Conservation (phyloP, 2,329 filamentous ascomycete genomes). For the Botrytis medusae region DNA sequence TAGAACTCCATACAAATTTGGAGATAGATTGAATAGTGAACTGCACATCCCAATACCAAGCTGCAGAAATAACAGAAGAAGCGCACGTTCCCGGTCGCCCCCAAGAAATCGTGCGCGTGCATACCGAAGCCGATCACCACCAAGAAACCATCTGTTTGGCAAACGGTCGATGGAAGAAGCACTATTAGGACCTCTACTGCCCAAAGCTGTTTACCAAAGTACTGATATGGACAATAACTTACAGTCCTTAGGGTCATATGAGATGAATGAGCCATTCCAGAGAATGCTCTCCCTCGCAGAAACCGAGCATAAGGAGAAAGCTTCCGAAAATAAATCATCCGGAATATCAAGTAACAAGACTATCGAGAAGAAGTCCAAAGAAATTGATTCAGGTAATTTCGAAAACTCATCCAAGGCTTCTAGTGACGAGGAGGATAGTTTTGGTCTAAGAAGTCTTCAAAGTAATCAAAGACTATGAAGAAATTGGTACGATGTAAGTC, state of each 20-base stretch:
- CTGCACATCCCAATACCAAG: accelerated
- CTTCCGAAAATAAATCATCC: accelerated
- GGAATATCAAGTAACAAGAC: background rate
- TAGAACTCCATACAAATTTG: background rate
- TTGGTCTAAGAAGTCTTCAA: background rate
- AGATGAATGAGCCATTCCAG: background rate
- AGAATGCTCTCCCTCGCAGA: background rate
- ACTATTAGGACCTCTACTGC: background rate
- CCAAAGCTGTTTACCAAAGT: too few relatives aligned
- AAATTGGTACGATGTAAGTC: background rate
- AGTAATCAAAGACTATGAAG: too few relatives aligned
- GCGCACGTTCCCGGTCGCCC: background rate
- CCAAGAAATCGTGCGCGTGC: background rate
- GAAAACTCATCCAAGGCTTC: background rate
- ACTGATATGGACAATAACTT: accelerated
- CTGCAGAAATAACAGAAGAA: accelerated
- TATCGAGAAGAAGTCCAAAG: accelerated
- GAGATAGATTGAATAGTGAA: accelerated
- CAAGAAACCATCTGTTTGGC: accelerated
- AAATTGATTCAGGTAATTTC: background rate
- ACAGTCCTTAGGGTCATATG: background rate
- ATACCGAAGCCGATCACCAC: background rate
- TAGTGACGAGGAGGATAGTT: background rate
- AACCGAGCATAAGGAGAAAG: background rate
- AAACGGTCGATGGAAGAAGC: too few relatives aligned